These are phyloP conservation scores for Pythium plurisporium DNA, from an alignment of 352 stramenopile species.

Conservation along the genomic window DNA sequence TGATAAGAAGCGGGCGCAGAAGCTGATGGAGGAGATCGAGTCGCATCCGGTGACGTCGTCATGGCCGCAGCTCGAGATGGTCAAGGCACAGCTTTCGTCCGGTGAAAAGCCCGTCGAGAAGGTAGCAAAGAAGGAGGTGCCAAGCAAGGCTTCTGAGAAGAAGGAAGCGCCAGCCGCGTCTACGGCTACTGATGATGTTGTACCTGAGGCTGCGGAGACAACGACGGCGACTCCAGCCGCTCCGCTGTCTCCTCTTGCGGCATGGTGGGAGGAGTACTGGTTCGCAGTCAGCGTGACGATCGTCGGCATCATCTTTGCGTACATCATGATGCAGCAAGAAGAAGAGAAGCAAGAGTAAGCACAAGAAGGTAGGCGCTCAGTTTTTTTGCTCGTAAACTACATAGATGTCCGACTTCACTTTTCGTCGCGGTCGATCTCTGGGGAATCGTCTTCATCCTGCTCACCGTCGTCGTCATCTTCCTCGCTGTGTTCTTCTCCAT, in stretches of 20 bases:
- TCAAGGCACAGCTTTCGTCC: conserved; percentile 36
- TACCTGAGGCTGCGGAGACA: conserved; percentile 6
- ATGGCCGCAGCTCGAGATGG: conserved; percentile 33
- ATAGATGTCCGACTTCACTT: conserved; percentile 12
- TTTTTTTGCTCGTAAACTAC: background rate
- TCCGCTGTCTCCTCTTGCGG: background rate
- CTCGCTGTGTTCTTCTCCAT: conserved; percentile 22
- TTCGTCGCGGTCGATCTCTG: conserved; percentile 21
- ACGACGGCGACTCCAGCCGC: conserved; percentile 7
- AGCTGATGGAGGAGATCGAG: conserved; percentile 44
- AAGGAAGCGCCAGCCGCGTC: background rate
- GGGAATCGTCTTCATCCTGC: conserved; percentile 19
- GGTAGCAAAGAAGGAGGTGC: background rate
- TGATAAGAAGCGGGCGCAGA: conserved; percentile 25
- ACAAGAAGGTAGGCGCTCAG: background rate
- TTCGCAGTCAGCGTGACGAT: conserved; percentile 22
- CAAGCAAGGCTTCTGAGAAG: background rate
- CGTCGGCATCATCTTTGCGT: conserved; percentile 22
- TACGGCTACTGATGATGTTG: background rate
- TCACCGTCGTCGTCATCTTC: conserved; percentile 3
- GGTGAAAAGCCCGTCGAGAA: conserved; percentile 1
- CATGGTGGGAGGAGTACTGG: conserved; percentile 28
- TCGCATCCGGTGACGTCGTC: conserved; percentile 24
- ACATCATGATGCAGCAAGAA: conserved; percentile 15
- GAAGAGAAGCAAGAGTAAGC: conserved; percentile 9